Conservation (phyloP, 2,329 filamentous ascomycete species). For the Botrytis aclada region DNA sequence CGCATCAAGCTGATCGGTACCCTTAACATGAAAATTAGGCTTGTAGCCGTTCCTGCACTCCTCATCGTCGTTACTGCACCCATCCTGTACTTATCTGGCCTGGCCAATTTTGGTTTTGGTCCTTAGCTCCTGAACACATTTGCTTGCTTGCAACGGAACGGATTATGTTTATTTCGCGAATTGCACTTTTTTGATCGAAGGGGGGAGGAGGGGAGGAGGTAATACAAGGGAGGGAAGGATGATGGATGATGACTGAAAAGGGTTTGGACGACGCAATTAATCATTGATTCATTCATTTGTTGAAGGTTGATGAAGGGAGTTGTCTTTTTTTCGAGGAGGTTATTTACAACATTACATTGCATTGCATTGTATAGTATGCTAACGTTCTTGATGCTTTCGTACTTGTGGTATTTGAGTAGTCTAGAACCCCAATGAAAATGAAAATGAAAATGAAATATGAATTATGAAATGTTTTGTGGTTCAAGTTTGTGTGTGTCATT, state of each 20-base stretch:
- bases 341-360: conserved; percentile 2
- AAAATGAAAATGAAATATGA: neutral
- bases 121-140: conserved; percentile 38
- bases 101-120: conserved; percentile 12
- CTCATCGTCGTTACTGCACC: conserved; percentile 29
- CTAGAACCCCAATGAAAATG: neutral
- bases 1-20: conserved; percentile 16
- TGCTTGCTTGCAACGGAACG: conserved; percentile 47
- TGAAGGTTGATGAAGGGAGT: neutral
- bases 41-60: conserved; percentile 30
- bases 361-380: conserved; percentile 4
- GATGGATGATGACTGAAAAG: neutral
- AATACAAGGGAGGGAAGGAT: neutral
- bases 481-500: neutral
- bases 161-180: conserved; percentile 55
- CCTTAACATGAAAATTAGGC: conserved; percentile 26
- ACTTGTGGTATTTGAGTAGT: neutral
- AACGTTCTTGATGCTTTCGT: neutral
- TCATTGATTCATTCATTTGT: neutral
- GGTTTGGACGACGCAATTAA: neutral
- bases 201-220: neutral
- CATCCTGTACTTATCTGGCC: conserved; percentile 30
- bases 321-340: neutral
- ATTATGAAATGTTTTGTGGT: neutral
- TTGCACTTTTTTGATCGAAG: neutral